Percentiles rank a stretch among this genome's conserved stretches.
These are phyloP conservation scores for Rhypophila decipiens DNA, from an alignment of 495 filamentous ascomycete species.

Conservation along the genomic window DNA sequence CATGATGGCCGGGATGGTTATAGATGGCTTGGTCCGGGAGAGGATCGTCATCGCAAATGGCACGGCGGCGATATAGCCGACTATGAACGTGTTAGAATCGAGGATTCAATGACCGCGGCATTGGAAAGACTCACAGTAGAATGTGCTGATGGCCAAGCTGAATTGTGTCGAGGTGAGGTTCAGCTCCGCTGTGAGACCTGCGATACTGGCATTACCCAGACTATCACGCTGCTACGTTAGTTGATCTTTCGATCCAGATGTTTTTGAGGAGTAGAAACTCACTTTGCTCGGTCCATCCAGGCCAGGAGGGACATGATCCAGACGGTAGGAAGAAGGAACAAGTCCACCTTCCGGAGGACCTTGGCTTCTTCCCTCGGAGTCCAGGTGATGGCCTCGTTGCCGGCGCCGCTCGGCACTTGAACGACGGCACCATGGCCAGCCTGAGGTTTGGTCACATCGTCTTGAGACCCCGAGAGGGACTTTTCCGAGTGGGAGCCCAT, in stretches of 20 bases:
- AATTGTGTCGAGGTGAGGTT: conserved; percentile 45
- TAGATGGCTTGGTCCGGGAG: conserved; percentile 30
- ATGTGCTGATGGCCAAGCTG: conserved; percentile 56
- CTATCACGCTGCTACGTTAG: neutral
- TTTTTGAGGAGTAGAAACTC: neutral
- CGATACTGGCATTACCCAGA: conserved; percentile 56
- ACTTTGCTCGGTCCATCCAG: conserved; percentile 47
- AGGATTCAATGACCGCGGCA: neutral
- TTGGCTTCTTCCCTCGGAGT: conserved; percentile 17
- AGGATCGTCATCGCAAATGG: conserved; percentile 2
- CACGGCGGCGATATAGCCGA: conserved; percentile 53
- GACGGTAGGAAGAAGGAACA: conserved; percentile 30
- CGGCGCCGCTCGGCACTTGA: too few relatives aligned
- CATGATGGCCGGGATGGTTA: conserved; percentile 50
- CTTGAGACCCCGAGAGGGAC: too few relatives aligned
- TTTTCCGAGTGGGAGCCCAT: too few relatives aligned
- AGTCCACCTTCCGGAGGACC: conserved; percentile 31
- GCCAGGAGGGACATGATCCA: conserved; percentile 36
- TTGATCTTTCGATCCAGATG: neutral
- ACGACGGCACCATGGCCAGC: too few relatives aligned
- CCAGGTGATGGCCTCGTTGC: too few relatives aligned
- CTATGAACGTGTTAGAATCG: neutral
- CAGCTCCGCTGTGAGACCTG: conserved; percentile 53
- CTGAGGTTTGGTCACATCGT: too few relatives aligned
- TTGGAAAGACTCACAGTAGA: conserved; percentile 34